Evolutionary conservation across 768 basidiomycete species (phyloP).

Genomic region (Auricularia heimuer): DNA sequence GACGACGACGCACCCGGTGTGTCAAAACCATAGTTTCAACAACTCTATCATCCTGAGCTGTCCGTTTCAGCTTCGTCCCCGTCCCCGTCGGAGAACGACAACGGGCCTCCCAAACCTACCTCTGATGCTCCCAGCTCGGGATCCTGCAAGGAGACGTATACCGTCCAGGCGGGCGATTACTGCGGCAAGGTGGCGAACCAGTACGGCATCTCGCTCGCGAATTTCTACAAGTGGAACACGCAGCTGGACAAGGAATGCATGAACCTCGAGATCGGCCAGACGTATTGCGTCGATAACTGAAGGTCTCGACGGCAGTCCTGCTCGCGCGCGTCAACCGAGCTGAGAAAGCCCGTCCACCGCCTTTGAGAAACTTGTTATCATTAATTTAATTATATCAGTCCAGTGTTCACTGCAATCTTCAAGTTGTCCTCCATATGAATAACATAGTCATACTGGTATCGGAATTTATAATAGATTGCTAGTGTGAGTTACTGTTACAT

Average conservation of each 20-base stretch:
- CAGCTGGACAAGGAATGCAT: neutral
- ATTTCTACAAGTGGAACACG: slow-evolving; percentile 2
- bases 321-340: too few species aligned
- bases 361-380: too few species aligned
- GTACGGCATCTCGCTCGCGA: neutral
- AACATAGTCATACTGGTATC: too few species aligned
- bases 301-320: neutral
- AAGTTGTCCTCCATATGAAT: too few species aligned
- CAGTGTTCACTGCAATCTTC: too few species aligned
- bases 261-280: neutral
- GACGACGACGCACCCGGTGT: neutral
- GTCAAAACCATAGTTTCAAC: neutral
- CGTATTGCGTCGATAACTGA: neutral
- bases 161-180: neutral
- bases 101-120: too few species aligned
- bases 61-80: neutral
- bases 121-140: neutral
- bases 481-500: too few species aligned
- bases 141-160: neutral
- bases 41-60: neutral
- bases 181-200: neutral
- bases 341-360: too few species aligned
- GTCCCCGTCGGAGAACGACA: neutral
- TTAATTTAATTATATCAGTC: too few species aligned
- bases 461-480: too few species aligned